Evolutionary conservation across 257 asterid genomes (phyloP).

Genomic region (Thymus quinquecostatus): DNA sequence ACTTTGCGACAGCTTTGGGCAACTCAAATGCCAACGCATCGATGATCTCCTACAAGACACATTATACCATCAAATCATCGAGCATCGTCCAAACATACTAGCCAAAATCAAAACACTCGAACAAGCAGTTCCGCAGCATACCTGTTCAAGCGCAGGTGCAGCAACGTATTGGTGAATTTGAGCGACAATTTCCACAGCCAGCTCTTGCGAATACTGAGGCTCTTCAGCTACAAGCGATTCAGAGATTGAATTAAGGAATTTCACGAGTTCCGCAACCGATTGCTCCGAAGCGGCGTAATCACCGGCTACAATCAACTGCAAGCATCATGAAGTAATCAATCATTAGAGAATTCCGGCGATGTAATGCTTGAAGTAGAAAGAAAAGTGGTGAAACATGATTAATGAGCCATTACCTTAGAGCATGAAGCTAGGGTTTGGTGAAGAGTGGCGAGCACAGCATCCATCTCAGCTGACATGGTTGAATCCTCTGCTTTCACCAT

Average conservation of each 20-base stretch:
- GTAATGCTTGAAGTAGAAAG: neutral
- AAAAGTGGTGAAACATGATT: neutral
- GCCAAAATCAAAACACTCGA: neutral
- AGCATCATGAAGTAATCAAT: slow-evolving; percentile 5
- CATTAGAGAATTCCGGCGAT: too few species aligned
- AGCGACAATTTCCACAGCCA: slow-evolving; percentile 48
- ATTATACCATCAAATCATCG: neutral
- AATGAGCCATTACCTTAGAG: slow-evolving; percentile 42
- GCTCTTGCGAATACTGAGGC: slow-evolving; percentile 36
- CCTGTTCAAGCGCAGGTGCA: slow-evolving; percentile 60
- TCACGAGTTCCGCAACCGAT: slow-evolving; percentile 50
- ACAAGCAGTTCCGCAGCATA: slow-evolving; percentile 2
- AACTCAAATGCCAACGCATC: slow-evolving; percentile 75
- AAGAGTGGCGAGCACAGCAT: slow-evolving; percentile 36
- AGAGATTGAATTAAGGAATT: slow-evolving; percentile 54
- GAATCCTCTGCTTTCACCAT: slow-evolving; percentile 2
- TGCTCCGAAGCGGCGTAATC: slow-evolving; percentile 47
- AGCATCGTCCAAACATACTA: neutral
- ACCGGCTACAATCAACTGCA: slow-evolving; percentile 59
- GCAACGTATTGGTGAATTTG: slow-evolving; percentile 51
- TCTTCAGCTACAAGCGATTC: slow-evolving; percentile 35
- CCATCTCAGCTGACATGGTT: slow-evolving; percentile 32
- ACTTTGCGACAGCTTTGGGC: slow-evolving; percentile 67
- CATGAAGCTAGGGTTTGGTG: slow-evolving; percentile 54
- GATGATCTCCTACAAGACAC: slow-evolving; percentile 54